phyloP scores from a whole-genome alignment of 2,329 filamentous ascomycete species.

The Cladosporium sp. region DNA sequence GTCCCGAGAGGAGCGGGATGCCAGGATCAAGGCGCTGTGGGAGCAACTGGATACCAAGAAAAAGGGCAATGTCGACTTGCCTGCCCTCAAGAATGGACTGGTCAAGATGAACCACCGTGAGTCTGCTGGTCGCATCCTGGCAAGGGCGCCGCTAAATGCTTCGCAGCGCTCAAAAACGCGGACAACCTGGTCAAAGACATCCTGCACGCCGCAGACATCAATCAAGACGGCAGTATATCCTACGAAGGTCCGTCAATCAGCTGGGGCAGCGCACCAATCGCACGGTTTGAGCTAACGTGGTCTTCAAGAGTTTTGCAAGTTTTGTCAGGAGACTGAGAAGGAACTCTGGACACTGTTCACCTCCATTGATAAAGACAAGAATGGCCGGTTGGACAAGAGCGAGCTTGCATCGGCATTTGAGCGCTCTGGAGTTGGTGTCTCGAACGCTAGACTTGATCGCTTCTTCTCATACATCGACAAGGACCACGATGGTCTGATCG shows the following conservation, averaged over 20 bases:
- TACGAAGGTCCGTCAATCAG: conserved; percentile 68
- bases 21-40: conserved; percentile 83
- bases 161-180: conserved; percentile 80
- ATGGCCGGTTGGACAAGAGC: conserved; percentile 82
- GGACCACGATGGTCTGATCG: conserved; percentile 84
- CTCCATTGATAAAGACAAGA: conserved; percentile 80
- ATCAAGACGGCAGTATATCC: conserved; percentile 85
- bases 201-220: conserved; percentile 78
- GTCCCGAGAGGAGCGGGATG: conserved; percentile 75
- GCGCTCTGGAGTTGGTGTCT: conserved; percentile 74
- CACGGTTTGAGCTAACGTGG: conserved; percentile 18
- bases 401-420: conserved; percentile 80
- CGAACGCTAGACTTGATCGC: conserved; percentile 71
- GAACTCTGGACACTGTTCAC: conserved; percentile 81
- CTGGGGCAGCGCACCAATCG: neutral
- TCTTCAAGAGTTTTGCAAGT: conserved; percentile 76
- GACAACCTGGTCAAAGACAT: conserved; percentile 80
- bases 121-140: conserved; percentile 37
- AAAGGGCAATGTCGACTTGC: conserved; percentile 79
- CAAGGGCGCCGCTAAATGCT: conserved; percentile 22
- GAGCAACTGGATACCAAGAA: conserved; percentile 72
- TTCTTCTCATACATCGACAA: conserved; percentile 91
- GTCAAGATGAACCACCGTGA: conserved; percentile 88
- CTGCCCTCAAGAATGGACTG: conserved; percentile 80
- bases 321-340: conserved; percentile 83